phyloP scores from a whole-genome alignment of 1,139 yeast genomes.

The Groenewaldozyma auringiensis region DNA sequence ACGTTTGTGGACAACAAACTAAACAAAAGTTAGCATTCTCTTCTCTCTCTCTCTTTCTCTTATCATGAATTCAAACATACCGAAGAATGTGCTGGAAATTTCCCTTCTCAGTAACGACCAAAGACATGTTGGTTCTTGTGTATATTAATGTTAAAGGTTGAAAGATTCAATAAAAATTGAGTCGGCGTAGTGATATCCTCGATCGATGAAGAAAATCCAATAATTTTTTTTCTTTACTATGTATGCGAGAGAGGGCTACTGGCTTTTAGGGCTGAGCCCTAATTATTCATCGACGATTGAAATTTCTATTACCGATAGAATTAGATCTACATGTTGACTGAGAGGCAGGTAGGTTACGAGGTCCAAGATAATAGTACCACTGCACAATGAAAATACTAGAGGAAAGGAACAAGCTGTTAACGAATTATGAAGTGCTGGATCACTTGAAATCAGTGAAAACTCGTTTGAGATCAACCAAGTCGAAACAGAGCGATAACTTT shows the following conservation, averaged over 20 bases:
- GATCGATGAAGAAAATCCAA: too few relatives aligned
- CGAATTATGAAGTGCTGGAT: conserved; percentile 63
- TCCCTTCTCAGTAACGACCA: conserved; percentile 98
- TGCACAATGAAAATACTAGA: conserved; percentile 34
- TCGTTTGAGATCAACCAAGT: conserved; percentile 18
- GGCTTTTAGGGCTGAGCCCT: conserved; percentile 5
- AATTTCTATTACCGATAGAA: too few relatives aligned
- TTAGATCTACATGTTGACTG: too few relatives aligned
- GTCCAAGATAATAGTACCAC: neutral
- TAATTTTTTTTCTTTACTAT: too few relatives aligned
- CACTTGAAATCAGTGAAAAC: conserved; percentile 46
- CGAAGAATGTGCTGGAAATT: conserved; percentile 99
- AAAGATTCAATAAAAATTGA: conserved; percentile 7
- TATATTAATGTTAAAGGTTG: conserved; percentile 12
- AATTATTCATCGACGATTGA: too few relatives aligned
- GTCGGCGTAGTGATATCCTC: conserved; percentile 5
- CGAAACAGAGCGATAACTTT: conserved; percentile 28
- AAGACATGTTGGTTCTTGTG: conserved; percentile 58
- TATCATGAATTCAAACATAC: conserved; percentile 63
- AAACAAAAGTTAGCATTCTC: conserved; percentile 14
- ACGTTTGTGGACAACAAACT: conserved; percentile 99
- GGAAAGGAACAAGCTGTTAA: conserved; percentile 54
- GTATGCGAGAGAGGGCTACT: too few relatives aligned
- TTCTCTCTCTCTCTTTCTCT: conserved; percentile 4
- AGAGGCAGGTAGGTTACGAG: too few relatives aligned